Percentiles rank a stretch among this genome's conserved stretches.
phyloP scores from a whole-genome alignment of 2,329 filamentous ascomycete species.

The Pyricularia grisea region DNA sequence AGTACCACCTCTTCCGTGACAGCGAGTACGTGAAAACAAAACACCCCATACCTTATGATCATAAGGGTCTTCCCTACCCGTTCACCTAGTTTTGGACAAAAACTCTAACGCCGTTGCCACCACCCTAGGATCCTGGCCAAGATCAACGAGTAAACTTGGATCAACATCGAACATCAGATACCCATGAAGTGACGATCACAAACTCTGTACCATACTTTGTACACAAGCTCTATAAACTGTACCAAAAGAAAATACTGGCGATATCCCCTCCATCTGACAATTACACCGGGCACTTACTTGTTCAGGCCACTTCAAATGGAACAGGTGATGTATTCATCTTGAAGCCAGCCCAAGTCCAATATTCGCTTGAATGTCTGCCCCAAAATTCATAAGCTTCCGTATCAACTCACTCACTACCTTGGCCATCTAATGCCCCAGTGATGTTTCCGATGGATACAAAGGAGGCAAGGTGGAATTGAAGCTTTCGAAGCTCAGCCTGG shows the following conservation, averaged over 20 bases:
- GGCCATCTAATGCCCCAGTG: no score
- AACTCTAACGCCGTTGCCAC: not conserved
- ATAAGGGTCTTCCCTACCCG: not conserved
- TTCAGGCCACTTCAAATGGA: not conserved
- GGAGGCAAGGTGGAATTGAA: no score
- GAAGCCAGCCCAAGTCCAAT: not conserved
- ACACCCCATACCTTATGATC: not conserved
- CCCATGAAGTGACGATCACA: slow-evolving; percentile 13
- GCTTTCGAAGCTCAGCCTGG: no score
- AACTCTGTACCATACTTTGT: slow-evolving; percentile 7
- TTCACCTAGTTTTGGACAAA: not conserved
- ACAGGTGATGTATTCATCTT: not conserved
- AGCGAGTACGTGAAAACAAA: slow-evolving; percentile 78
- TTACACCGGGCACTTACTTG: not conserved
- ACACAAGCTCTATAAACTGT: slow-evolving; percentile 4
- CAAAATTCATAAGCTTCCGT: no score
- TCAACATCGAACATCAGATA: slow-evolving; percentile 19
- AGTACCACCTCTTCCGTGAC: slow-evolving; percentile 93
- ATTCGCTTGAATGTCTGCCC: no score
- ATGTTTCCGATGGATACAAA: no score
- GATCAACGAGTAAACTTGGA: slow-evolving; percentile 81
- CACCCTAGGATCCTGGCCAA: slow-evolving; percentile 81
- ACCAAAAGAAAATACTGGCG: slow-evolving; percentile 3
- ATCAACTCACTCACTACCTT: no score
- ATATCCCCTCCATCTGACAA: not conserved